Evolutionary conservation across 139 green algal genomes (phyloP).

Genomic region (Gonium pectorale): DNA sequence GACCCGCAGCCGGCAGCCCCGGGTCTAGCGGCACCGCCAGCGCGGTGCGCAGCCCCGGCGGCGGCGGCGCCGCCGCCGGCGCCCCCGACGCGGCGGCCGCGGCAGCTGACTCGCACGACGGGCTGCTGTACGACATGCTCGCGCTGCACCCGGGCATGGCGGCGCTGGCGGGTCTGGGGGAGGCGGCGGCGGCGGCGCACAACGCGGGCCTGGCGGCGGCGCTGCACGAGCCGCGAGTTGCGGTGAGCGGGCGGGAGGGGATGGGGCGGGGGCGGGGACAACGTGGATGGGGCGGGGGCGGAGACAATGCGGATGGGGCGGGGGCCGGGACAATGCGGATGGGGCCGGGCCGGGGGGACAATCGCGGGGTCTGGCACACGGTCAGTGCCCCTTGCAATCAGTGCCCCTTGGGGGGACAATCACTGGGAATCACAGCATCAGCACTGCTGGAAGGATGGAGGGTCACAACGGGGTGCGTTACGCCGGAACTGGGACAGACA

Average conservation of each 20-base stretch:
- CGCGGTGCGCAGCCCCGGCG: neutral
- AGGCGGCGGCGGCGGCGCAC: conserved; percentile 8
- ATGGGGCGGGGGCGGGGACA: neutral
- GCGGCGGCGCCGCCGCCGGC: neutral
- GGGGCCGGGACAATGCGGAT: too few species aligned
- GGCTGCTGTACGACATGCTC: conserved; percentile 38
- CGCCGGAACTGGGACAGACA: too few species aligned
- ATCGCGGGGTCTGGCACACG: too few species aligned
- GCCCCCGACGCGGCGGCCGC: neutral
- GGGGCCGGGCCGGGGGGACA: too few species aligned
- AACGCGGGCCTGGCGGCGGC: conserved; percentile 34
- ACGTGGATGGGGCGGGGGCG: too few species aligned
- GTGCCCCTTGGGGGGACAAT: too few species aligned
- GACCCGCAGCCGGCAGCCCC: too few species aligned
- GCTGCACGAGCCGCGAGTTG: conserved; percentile 1
- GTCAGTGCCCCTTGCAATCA: too few species aligned
- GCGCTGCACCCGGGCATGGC: conserved; percentile 31
- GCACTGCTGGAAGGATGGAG: too few species aligned
- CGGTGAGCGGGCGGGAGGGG: neutral
- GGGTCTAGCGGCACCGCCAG: neutral
- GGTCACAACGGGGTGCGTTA: too few species aligned
- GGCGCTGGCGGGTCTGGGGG: neutral
- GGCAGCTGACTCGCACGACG: conserved; percentile 21
- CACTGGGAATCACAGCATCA: too few species aligned
- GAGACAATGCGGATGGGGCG: too few species aligned